Conservation (phyloP, 2,329 filamentous ascomycete species). For the Fusarium heterosporum region DNA sequence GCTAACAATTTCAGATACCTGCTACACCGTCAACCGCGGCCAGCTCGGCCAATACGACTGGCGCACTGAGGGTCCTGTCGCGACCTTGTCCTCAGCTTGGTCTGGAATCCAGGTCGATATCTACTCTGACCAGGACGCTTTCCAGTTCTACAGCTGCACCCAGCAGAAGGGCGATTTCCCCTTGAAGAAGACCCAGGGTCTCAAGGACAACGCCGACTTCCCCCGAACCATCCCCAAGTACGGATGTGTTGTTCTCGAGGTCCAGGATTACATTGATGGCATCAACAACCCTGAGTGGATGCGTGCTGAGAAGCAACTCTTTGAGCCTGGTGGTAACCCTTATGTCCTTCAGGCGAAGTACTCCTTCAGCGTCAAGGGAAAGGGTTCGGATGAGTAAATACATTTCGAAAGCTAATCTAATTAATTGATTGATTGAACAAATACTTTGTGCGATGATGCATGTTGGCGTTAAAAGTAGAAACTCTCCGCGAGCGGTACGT, state of each 20-base stretch:
- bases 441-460: neutral
- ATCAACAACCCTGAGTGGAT: conserved; percentile 95
- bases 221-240: conserved; percentile 76
- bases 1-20: conserved; percentile 63
- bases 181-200: conserved; percentile 77
- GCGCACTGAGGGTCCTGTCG: conserved; percentile 69
- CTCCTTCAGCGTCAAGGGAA: conserved; percentile 64
- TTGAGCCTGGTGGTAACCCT: conserved; percentile 67
- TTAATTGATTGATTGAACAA: neutral
- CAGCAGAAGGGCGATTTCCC: conserved; percentile 77
- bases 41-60: conserved; percentile 71
- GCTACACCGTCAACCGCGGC: conserved; percentile 75
- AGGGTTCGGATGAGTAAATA: conserved; percentile 3
- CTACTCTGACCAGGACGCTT: conserved; percentile 84
- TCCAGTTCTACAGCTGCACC: conserved; percentile 89
- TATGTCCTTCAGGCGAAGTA: conserved; percentile 73
- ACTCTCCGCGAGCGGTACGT: neutral
- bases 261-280: conserved; percentile 92
- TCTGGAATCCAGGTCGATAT: conserved; percentile 88
- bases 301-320: conserved; percentile 71
- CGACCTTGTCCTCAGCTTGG: conserved; percentile 77
- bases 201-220: conserved; percentile 64
- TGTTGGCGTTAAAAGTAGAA: neutral
- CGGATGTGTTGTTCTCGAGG: conserved; percentile 90
- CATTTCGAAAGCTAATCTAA: rapidly evolving